A percentile compares a stretch with the other conserved stretches of the same genome.
phyloP scores from a whole-genome alignment of 2,329 filamentous ascomycete species.

The Furcasterigmium furcatum region DNA sequence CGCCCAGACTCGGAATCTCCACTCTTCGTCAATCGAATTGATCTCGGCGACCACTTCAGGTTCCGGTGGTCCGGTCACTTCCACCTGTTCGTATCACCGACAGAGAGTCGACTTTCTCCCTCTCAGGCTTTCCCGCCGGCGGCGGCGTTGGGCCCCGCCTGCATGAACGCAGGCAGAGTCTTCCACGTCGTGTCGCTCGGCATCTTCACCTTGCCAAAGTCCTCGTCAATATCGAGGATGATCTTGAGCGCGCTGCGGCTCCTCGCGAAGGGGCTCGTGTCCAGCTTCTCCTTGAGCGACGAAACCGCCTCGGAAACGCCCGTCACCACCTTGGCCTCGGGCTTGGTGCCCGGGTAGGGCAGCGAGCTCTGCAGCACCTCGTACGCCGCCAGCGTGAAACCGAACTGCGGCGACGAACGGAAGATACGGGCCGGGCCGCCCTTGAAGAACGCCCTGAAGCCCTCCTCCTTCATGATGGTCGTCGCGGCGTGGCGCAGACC shows the following conservation, averaged over 20 bases:
- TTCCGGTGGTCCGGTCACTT: neutral
- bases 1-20: neutral
- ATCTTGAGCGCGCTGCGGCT: conserved; percentile 94
- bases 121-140: neutral
- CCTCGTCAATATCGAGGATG: conserved; percentile 88
- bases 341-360: conserved; percentile 69
- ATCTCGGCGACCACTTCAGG: neutral
- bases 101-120: neutral
- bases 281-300: conserved; percentile 58
- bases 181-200: conserved; percentile 52
- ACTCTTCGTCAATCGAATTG: neutral
- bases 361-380: conserved; percentile 82
- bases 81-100: too few relatives aligned
- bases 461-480: conserved; percentile 86
- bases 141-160: conserved; percentile 5
- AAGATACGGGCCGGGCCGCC: conserved; percentile 93
- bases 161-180: conserved; percentile 45
- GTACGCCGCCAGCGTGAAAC: conserved; percentile 94
- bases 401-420: conserved; percentile 94
- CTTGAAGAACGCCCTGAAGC: conserved; percentile 97
- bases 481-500: conserved; percentile 80
- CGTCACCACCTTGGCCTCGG: conserved; percentile 48
- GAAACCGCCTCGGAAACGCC: conserved; percentile 63
- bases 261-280: conserved; percentile 48
- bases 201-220: conserved; percentile 76